phyloP scores from a whole-genome alignment of 116 monocot species.

The Papilionanthe hybrid region DNA sequence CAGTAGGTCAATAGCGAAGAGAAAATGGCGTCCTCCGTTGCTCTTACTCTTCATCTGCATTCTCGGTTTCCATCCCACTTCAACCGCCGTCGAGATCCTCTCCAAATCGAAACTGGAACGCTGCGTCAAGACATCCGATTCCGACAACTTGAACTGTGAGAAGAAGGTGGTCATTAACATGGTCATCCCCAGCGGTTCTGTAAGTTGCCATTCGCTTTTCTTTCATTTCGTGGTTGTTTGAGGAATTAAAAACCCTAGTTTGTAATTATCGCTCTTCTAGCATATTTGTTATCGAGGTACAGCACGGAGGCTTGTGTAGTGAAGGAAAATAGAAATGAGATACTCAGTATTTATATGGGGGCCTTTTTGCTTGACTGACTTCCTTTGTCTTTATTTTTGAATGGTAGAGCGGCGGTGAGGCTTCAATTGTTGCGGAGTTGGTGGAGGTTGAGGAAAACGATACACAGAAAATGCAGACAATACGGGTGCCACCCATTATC shows the following conservation, averaged over 20 bases:
- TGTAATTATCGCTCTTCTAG: neutral
- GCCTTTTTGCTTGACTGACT: neutral
- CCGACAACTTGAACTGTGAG: constrained; percentile 53
- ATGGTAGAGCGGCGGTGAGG: constrained; percentile 80
- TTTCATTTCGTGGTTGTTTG: neutral
- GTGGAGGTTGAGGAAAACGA: constrained; percentile 81
- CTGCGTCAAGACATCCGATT: constrained; percentile 47
- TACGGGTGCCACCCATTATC: constrained; percentile 74
- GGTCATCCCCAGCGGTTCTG: constrained; percentile 88
- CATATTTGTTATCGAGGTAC: neutral
- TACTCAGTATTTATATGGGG: neutral
- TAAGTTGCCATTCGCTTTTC: constrained; percentile 11
- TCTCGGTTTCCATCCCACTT: constrained; percentile 2
- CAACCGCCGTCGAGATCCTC: constrained; percentile 45
- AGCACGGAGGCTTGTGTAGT: neutral
- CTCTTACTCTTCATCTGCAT: constrained; percentile 16
- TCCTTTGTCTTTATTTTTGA: neutral
- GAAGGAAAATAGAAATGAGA: neutral
- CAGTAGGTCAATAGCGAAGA: neutral
- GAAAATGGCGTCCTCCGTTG: neutral
- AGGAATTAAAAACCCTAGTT: neutral
- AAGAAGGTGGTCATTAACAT: constrained; percentile 83
- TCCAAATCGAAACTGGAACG: constrained; percentile 64
- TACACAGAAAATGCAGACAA: constrained; percentile 60
- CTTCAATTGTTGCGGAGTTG: constrained; percentile 73